These are phyloP conservation scores for Diplodia mutila DNA, from an alignment of 2,329 filamentous ascomycete species.

Conservation along the genomic window DNA sequence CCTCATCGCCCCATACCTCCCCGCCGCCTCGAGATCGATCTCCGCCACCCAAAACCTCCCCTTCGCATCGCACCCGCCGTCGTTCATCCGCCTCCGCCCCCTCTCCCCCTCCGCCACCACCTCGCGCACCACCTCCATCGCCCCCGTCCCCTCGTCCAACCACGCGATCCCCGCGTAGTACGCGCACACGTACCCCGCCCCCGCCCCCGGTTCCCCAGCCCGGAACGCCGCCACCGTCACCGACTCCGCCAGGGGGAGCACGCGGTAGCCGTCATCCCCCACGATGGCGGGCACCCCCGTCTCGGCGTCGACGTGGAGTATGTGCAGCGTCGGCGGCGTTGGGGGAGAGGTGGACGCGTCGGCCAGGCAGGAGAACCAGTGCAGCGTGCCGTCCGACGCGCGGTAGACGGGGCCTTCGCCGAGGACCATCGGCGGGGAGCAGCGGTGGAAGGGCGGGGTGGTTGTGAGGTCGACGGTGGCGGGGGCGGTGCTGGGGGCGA, in stretches of 20 bases:
- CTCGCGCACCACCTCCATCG: not conserved
- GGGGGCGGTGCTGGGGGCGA: not conserved
- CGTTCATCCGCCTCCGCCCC: not conserved
- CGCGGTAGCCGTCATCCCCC: not conserved
- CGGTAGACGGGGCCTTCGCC: slow-evolving; percentile 3
- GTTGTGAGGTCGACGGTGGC: not conserved
- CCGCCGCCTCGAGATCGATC: not conserved
- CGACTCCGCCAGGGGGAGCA: not conserved
- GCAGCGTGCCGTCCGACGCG: not conserved
- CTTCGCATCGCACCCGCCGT: not conserved
- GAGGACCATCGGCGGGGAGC: not conserved
- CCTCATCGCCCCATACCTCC: not conserved
- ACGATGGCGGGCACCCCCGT: not conserved
- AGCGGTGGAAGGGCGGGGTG: not conserved
- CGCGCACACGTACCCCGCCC: not conserved
- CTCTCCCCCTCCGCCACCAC: not conserved
- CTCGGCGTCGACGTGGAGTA: not conserved
- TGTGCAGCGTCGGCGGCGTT: not conserved
- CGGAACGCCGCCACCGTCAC: not conserved
- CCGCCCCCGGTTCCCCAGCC: too few species aligned
- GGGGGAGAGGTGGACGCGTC: not conserved
- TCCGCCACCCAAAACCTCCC: not conserved
- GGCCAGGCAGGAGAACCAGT: not conserved
- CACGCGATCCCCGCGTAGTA: not conserved
- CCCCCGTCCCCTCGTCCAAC: not conserved